Conservation (phyloP, 345 rosid species). For the Citrus cavaleriei region DNA sequence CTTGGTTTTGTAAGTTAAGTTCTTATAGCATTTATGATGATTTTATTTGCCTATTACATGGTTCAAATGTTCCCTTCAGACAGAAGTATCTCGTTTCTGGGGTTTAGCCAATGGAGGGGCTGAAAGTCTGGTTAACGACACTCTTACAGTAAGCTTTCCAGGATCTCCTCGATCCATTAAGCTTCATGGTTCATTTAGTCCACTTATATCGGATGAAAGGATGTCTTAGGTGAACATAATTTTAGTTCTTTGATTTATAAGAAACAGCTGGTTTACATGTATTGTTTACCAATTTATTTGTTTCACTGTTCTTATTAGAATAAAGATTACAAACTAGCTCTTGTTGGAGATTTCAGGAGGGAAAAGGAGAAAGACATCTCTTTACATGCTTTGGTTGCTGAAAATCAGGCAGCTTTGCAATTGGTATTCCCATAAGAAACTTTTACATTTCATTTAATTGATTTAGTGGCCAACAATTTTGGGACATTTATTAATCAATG, state of each 20-base stretch:
- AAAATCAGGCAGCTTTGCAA: constrained; percentile 72
- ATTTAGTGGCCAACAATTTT: background rate
- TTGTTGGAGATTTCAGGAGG: constrained; percentile 79
- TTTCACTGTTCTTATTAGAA: constrained; percentile 32
- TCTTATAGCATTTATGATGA: background rate
- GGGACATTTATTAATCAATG: background rate
- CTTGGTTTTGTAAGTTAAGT: background rate
- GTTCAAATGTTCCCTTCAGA: constrained; percentile 36
- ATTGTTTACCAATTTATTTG: background rate
- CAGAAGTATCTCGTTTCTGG: constrained; percentile 68
- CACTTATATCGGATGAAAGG: constrained; percentile 56
- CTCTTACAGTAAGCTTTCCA: constrained; percentile 38
- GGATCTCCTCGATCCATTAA: constrained; percentile 74
- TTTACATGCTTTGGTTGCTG: constrained; percentile 61
- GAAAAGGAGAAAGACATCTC: constrained; percentile 81
- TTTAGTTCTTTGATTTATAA: background rate
- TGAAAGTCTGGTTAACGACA: constrained; percentile 41
- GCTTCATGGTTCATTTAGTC: constrained; percentile 68
- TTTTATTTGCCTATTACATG: constrained; percentile 6
- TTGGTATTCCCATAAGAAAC: constrained; percentile 46
- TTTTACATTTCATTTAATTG: background rate
- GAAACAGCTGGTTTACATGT: background rate
- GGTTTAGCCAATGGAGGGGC: constrained; percentile 50
- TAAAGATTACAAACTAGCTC: constrained; percentile 80
- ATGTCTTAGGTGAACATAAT: constrained; percentile 45